A percentile compares a stretch with the other conserved stretches of the same genome.
These are phyloP conservation scores for Euptelea pleiosperma DNA, from an alignment of 164 flowering plant species.

Conservation along the genomic window DNA sequence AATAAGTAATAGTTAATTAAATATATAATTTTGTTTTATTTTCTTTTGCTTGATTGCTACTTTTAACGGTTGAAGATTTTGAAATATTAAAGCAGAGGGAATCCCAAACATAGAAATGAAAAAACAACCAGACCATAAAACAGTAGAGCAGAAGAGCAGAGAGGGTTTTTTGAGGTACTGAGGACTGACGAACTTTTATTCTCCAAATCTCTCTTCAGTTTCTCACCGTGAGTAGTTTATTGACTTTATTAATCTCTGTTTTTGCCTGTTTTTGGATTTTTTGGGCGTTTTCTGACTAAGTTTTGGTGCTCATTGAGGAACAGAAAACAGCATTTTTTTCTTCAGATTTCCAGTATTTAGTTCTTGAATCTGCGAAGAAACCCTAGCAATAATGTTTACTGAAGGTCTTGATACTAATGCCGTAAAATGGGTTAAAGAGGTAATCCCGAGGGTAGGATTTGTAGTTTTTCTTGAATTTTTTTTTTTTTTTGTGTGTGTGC, in stretches of 20 bases:
- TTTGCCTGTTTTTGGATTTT: not conserved
- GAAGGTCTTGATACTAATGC: slow-evolving; percentile 48
- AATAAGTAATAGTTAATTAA: too few species aligned
- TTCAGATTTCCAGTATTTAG: not conserved
- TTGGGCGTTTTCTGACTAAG: not conserved
- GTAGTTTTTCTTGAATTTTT: not conserved
- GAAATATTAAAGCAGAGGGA: slow-evolving; percentile 9
- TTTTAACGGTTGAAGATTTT: slow-evolving; percentile 6
- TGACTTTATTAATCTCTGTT: too few species aligned
- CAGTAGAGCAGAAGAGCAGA: slow-evolving; percentile 6
- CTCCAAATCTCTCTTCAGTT: not conserved
- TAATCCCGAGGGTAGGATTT: not conserved
- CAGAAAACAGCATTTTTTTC: not conserved
- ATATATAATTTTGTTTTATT: not conserved
- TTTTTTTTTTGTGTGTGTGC: not conserved
- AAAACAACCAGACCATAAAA: too few species aligned
- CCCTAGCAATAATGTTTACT: slow-evolving; percentile 35
- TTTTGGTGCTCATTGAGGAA: not conserved
- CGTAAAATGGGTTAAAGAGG: slow-evolving; percentile 47
- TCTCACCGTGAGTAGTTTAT: not conserved
- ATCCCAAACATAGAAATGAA: not conserved
- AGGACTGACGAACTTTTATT: not conserved
- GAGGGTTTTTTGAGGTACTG: slow-evolving; percentile 3
- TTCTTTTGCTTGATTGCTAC: not conserved
- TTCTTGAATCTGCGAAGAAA: slow-evolving; percentile 9